Evolutionary conservation across 805 yeast species (phyloP).

Genomic region (Kodamaea jinghongensis): DNA sequence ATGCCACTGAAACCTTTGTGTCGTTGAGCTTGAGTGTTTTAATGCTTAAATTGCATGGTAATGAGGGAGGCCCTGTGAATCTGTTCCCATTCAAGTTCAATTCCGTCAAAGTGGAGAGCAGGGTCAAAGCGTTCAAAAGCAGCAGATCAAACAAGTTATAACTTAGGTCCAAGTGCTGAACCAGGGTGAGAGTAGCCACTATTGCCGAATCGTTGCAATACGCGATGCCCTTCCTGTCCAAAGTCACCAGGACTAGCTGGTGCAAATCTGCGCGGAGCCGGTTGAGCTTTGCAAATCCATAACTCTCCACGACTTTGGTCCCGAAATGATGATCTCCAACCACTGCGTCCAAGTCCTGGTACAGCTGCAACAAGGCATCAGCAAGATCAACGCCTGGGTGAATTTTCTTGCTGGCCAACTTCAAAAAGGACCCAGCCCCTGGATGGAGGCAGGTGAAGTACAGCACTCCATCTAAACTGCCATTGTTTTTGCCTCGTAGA

Average conservation of each 20-base stretch:
- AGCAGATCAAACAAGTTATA: slow-evolving; percentile 48
- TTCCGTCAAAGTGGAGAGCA: slow-evolving; percentile 35
- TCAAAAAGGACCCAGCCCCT: slow-evolving; percentile 64
- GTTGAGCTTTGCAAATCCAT: slow-evolving; percentile 62
- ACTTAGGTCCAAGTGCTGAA: slow-evolving; percentile 52
- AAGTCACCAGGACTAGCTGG: slow-evolving; percentile 46
- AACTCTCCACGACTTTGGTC: slow-evolving; percentile 54
- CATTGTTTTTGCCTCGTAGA: slow-evolving; percentile 69
- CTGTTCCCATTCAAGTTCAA: slow-evolving; percentile 58
- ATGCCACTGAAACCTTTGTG: slow-evolving; percentile 18
- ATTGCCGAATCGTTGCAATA: slow-evolving; percentile 5
- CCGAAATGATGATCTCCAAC: slow-evolving; percentile 46
- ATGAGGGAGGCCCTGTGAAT: slow-evolving; percentile 17
- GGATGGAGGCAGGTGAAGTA: slow-evolving; percentile 50
- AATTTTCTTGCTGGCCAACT: slow-evolving; percentile 38
- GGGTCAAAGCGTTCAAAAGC: slow-evolving; percentile 32
- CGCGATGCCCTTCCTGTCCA: slow-evolving; percentile 43
- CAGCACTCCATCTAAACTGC: slow-evolving; percentile 48
- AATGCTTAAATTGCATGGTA: neutral
- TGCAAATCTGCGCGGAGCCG: slow-evolving; percentile 46
- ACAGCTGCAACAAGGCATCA: slow-evolving; percentile 50
- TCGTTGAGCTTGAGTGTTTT: slow-evolving; percentile 23
- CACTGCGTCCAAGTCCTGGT: slow-evolving; percentile 30
- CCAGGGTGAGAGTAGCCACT: slow-evolving; percentile 18
- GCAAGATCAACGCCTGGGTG: slow-evolving; percentile 28